These are phyloP conservation scores for Starmera dryadoides DNA, from an alignment of 805 yeast species.

Conservation along the genomic window DNA sequence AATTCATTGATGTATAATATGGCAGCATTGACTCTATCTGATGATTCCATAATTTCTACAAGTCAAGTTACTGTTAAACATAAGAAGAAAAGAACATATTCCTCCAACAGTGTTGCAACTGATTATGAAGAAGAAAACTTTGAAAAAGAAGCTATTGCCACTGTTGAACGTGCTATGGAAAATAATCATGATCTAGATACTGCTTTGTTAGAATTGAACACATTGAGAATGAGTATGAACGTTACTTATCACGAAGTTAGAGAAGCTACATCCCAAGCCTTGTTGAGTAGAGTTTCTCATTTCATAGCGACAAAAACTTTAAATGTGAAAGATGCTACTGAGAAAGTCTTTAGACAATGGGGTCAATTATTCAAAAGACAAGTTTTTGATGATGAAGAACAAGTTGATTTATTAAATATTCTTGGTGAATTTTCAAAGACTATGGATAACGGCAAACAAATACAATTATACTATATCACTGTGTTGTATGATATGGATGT, in stretches of 20 bases:
- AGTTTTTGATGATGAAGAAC: conserved; percentile 75
- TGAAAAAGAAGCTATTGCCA: conserved; percentile 84
- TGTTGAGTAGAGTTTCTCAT: conserved; percentile 62
- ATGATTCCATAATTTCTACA: conserved; percentile 49
- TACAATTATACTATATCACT: conserved; percentile 41
- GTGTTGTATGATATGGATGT: conserved; percentile 77
- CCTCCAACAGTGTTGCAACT: conserved; percentile 34
- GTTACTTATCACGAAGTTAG: conserved; percentile 93
- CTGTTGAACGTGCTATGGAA: conserved; percentile 86
- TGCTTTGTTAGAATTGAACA: conserved; percentile 85
- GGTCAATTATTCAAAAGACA: conserved; percentile 75
- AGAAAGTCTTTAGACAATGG: conserved; percentile 76
- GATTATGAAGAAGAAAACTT: conserved; percentile 71
- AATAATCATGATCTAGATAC: conserved; percentile 91
- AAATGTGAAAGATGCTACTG: conserved; percentile 67
- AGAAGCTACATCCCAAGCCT: conserved; percentile 67
- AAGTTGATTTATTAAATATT: conserved; percentile 53
- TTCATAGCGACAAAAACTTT: conserved; percentile 73
- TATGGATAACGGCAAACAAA: conserved; percentile 33
- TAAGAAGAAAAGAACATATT: conserved; percentile 37
- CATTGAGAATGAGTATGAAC: conserved; percentile 95
- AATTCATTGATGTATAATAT: conserved; percentile 37
- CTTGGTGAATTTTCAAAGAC: conserved; percentile 36
- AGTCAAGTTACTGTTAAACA: conserved; percentile 27
- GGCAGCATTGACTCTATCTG: conserved; percentile 43